Evolutionary conservation across 169 alveolate species (phyloP).

Genomic region (Plasmodium cynomolgi): DNA sequence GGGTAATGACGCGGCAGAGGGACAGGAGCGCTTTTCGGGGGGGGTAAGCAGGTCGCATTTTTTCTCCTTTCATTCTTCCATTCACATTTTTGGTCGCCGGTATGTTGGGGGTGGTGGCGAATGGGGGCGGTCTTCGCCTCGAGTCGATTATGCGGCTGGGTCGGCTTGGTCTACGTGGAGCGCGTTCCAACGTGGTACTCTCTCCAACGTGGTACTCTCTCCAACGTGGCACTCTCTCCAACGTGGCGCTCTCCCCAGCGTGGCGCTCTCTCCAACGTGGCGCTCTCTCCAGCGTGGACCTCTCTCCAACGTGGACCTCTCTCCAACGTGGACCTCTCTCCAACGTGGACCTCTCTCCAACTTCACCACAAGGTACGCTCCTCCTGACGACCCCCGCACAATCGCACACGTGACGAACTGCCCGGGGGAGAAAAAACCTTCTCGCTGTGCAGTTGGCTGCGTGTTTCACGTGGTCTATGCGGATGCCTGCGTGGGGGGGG

Average conservation of each 20-base stretch:
- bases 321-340: not conserved
- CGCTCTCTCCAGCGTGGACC: no score
- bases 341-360: not conserved
- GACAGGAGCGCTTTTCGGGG: conserved; percentile 7
- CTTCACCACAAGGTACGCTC: not conserved
- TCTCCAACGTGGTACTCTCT: not conserved
- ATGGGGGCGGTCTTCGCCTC: not conserved
- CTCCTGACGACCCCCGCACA: not conserved
- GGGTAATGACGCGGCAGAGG: not conserved
- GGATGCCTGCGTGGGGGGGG: not conserved
- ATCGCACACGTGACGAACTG: not conserved
- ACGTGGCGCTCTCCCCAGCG: not conserved
- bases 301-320: no score
- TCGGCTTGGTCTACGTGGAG: not conserved
- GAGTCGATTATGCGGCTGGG: not conserved
- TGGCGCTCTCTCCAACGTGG: not conserved
- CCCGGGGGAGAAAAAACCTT: not conserved
- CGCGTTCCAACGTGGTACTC: not conserved
- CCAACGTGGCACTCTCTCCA: not conserved
- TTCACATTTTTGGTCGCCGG: conserved; percentile 77
- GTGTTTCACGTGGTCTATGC: not conserved
- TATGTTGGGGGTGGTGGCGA: not conserved
- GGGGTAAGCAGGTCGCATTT: conserved; percentile 88
- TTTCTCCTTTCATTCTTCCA: conserved; percentile 95
- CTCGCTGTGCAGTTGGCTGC: not conserved